These are phyloP conservation scores for Cyclocybe aegerita DNA, from an alignment of 768 basidiomycete genomes.

Conservation along the genomic window DNA sequence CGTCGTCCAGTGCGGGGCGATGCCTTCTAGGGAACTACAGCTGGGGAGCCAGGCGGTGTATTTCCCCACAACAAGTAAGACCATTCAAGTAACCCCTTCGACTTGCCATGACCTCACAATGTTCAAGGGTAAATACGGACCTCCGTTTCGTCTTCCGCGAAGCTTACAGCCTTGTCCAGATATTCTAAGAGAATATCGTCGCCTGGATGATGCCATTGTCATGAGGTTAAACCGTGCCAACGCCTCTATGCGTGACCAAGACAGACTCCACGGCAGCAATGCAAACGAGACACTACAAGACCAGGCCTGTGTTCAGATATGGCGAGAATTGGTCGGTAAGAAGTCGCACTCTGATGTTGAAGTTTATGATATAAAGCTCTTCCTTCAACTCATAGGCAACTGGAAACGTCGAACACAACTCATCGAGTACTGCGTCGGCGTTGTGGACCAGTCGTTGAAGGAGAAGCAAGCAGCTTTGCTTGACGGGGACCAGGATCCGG, in stretches of 20 bases:
- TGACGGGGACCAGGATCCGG: conserved; percentile 40
- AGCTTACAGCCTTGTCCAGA: conserved; percentile 40
- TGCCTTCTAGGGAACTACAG: conserved; percentile 43
- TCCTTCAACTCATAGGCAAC: conserved; percentile 36
- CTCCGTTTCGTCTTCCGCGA: not conserved
- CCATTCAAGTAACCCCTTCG: conserved; percentile 68
- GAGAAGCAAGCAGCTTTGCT: conserved; percentile 53
- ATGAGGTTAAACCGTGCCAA: conserved; percentile 81
- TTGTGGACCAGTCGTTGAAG: conserved; percentile 62
- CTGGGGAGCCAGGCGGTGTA: conserved; percentile 73
- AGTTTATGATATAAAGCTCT: conserved; percentile 15
- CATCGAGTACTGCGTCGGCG: conserved; percentile 71
- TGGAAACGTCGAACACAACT: conserved; percentile 77
- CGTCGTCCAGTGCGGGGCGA: conserved; percentile 4
- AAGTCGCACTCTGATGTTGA: conserved; percentile 26
- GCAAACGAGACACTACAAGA: conserved; percentile 61
- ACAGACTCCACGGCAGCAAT: conserved; percentile 44
- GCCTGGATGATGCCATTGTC: conserved; percentile 74
- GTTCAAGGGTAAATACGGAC: conserved; percentile 63
- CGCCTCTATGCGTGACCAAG: conserved; percentile 73
- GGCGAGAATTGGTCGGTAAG: conserved; percentile 79
- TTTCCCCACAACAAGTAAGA: conserved; percentile 58
- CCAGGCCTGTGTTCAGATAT: conserved; percentile 72
- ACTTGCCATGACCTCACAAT: conserved; percentile 75
- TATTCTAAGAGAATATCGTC: conserved; percentile 79